Evolutionary conservation across 306 rosid species (phyloP), one percentile per base, ranked within the genome.

Genomic region (Trifolium repens): DNA sequence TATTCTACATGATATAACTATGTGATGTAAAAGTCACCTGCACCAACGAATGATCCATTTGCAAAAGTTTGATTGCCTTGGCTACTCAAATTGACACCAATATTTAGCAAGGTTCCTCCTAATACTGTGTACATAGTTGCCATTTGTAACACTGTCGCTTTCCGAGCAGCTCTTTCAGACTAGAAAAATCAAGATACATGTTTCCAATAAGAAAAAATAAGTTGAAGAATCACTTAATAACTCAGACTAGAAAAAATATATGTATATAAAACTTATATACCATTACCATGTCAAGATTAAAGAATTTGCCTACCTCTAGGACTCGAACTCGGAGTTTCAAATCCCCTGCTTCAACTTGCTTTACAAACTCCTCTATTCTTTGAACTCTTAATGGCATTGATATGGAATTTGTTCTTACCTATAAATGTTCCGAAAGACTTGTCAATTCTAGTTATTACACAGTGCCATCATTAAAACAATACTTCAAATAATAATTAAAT

Each of bases 301-400:
- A 32, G 32, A 69, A 40, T 8, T 35, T 12, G 57, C 59, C 69
- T 8, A 92, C 99, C 99, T 92, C 96, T 9, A 96, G 93, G 24
- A 96, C 99, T 22, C 98, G 88, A 55, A 96, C 99, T 74, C 99
- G 93, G 30, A 92, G 97, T 85, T 96, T 96, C 26, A 92, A 69
- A 67, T 96, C 98, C 67, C 99, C 99, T 0, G 87, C 83, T 62
- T 96, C 99, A 2, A 96, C 92, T 81, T 96, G 90, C 69, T 92
- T 81, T 61, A 89, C 91, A 80, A 96, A 89, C 79, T 92, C 98
- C 84, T 96, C 98, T 63, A 96, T 96, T 65, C 77, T 83, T 83
- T 94, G 98, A 74, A 96, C 93, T 86, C 96, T 89, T 81, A 82
- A 96, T 58, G 99, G 99, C 99, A 96, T 96, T 80, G 99, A 92